Percentiles rank a stretch among this genome's conserved stretches.
Evolutionary conservation across 352 stramenopile species (phyloP).

Genomic region (Phytophthora meadii): DNA sequence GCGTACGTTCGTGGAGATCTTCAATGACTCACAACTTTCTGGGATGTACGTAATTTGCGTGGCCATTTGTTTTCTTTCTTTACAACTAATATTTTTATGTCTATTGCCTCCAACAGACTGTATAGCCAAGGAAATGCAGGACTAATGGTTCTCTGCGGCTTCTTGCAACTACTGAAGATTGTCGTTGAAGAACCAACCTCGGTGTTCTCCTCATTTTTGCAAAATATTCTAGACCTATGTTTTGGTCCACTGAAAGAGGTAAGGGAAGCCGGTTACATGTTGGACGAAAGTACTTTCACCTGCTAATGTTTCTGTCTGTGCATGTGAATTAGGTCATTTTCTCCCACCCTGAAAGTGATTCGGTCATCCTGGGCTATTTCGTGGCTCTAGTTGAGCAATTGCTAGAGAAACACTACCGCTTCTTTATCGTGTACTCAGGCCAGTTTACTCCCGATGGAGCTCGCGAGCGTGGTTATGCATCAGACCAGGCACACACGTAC

Average conservation of each 20-base stretch:
- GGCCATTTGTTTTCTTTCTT: not conserved
- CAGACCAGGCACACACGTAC: constrained; percentile 71
- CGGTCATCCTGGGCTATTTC: constrained; percentile 73
- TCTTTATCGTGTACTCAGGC: constrained; percentile 69
- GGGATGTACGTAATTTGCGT: constrained; percentile 51
- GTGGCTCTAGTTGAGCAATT: constrained; percentile 77
- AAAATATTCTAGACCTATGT: constrained; percentile 81
- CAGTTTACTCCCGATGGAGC: constrained; percentile 53
- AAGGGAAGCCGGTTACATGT: constrained; percentile 1
- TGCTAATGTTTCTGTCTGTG: not conserved
- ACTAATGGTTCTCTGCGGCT: constrained; percentile 77
- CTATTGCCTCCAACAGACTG: constrained; percentile 42
- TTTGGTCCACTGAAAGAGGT: constrained; percentile 85
- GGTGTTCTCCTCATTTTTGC: constrained; percentile 75
- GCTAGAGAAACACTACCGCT: constrained; percentile 83
- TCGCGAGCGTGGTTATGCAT: constrained; percentile 67
- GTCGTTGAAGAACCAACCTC: constrained; percentile 80
- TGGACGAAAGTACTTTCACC: not conserved
- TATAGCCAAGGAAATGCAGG: constrained; percentile 66
- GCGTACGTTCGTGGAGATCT: constrained; percentile 81
- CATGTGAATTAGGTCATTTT: constrained; percentile 62
- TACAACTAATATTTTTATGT: not conserved
- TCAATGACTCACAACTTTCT: constrained; percentile 76
- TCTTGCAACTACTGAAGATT: constrained; percentile 80
- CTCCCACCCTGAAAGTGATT: constrained; percentile 72